phyloP scores from a whole-genome alignment of 2,329 filamentous ascomycete genomes.

The Aspergillus terreus region DNA sequence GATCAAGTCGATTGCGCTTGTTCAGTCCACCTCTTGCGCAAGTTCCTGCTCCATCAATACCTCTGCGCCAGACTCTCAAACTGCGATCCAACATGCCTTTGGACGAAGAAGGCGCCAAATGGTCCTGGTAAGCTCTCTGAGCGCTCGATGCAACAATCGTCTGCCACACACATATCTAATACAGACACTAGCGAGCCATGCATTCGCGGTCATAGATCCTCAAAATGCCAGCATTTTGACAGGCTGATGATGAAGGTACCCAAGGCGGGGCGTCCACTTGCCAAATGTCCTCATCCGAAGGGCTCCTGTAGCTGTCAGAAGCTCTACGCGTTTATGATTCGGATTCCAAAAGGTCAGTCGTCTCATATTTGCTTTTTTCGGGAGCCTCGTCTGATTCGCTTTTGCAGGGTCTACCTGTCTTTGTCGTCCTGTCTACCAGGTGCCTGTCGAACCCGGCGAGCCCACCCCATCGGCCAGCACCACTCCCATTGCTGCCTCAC shows the following conservation, averaged over 20 bases:
- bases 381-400: constrained; percentile 9
- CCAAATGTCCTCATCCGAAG: constrained; percentile 46
- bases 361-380: background rate
- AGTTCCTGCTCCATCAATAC: constrained; percentile 1
- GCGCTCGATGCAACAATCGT: no score
- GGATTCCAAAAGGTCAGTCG: constrained; percentile 40
- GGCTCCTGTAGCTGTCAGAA: constrained; percentile 41
- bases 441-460: constrained; percentile 25
- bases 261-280: constrained; percentile 46
- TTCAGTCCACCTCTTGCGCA: no score
- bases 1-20: no score
- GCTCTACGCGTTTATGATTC: constrained; percentile 43
- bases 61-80: background rate
- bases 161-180: no score
- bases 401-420: constrained; percentile 36
- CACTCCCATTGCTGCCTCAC: constrained; percentile 13
- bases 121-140: constrained; percentile 39
- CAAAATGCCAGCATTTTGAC: constrained; percentile 48
- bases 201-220: constrained; percentile 47
- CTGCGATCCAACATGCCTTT: constrained; percentile 35
- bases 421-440: constrained; percentile 40
- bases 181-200: constrained; percentile 40
- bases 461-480: constrained; percentile 14
- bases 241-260: constrained; percentile 49
- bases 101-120: constrained; percentile 43